A percentile compares a stretch with the other conserved stretches of the same genome.
Conservation (phyloP, 2,329 filamentous ascomycete species). For the Hypoxylon sp. region DNA sequence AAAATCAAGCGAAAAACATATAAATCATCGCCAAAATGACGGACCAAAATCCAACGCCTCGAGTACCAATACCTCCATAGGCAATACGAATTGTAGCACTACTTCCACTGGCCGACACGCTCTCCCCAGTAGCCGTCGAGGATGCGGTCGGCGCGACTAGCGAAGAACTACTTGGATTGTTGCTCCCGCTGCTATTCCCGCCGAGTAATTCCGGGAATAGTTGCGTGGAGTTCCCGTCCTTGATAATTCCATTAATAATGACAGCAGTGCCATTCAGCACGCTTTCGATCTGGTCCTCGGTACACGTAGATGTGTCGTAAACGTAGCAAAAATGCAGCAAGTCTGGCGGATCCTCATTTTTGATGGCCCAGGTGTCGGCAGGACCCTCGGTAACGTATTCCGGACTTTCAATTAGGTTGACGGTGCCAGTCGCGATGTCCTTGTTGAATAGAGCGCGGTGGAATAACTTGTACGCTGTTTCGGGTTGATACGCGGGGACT, state of each 20-base stretch:
- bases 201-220: conserved; percentile 51
- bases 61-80: neutral
- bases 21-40: conserved; percentile 5
- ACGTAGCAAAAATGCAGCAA: conserved; percentile 72
- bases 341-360: conserved; percentile 62
- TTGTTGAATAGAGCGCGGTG: conserved; percentile 66
- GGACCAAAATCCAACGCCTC: conserved; percentile 21
- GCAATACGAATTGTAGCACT: conserved; percentile 18
- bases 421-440: conserved; percentile 66
- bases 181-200: neutral
- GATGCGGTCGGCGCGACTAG: conserved; percentile 11
- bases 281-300: conserved; percentile 58
- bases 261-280: conserved; percentile 57
- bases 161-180: conserved; percentile 5
- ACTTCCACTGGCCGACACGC: conserved; percentile 3
- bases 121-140: conserved; percentile 10
- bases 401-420: conserved; percentile 65
- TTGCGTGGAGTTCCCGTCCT: conserved; percentile 51
- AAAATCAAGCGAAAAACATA: conserved; percentile 2
- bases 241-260: conserved; percentile 55
- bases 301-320: conserved; percentile 67
- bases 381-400: conserved; percentile 53
- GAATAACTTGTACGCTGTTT: conserved; percentile 65
- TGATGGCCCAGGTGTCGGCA: conserved; percentile 61
- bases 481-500: conserved; percentile 67